Conservation (phyloP, 257 asterid species). For the Pogostemon cablin region DNA sequence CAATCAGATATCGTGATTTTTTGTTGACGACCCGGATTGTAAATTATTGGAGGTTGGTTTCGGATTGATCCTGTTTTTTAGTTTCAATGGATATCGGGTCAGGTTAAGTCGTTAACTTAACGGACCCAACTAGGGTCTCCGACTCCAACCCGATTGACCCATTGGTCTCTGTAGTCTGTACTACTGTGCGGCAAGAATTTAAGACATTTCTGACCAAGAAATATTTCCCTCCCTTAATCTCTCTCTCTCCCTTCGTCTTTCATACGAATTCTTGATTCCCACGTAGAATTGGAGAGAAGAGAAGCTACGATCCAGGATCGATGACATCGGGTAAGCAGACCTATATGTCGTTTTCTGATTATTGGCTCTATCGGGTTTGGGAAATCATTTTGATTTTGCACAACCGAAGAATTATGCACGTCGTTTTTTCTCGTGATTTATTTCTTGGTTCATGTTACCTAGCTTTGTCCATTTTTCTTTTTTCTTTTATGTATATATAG, state of each 20-base stretch:
- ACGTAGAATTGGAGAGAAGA: conserved; percentile 9
- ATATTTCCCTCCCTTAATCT: too few relatives aligned
- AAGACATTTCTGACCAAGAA: conserved; percentile 20
- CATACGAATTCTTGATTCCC: conserved; percentile 23
- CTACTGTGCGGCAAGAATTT: background rate
- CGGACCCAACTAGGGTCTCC: conserved; percentile 24
- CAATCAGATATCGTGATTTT: too few relatives aligned
- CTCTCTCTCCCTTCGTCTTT: conserved; percentile 8
- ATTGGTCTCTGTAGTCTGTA: conserved; percentile 19
- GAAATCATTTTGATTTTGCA: conserved; percentile 3
- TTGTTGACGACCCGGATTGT: too few relatives aligned
- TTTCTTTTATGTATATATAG: background rate
- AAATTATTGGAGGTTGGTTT: too few relatives aligned
- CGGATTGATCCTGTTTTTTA: too few relatives aligned
- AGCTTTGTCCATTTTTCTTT: conserved; percentile 15
- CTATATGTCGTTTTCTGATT: background rate
- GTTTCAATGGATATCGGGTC: conserved; percentile 8
- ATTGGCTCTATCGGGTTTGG: background rate
- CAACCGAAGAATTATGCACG: background rate
- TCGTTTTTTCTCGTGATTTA: conserved; percentile 18
- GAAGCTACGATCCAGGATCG: background rate
- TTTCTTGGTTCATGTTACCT: conserved; percentile 17
- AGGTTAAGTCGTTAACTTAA: conserved; percentile 11
- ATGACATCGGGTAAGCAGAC: conserved; percentile 50
- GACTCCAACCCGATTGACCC: conserved; percentile 3